Percentiles rank a stretch among this genome's conserved stretches.
Conservation (phyloP, 2,329 filamentous ascomycete genomes). For the Trichoderma citrinoviride region DNA sequence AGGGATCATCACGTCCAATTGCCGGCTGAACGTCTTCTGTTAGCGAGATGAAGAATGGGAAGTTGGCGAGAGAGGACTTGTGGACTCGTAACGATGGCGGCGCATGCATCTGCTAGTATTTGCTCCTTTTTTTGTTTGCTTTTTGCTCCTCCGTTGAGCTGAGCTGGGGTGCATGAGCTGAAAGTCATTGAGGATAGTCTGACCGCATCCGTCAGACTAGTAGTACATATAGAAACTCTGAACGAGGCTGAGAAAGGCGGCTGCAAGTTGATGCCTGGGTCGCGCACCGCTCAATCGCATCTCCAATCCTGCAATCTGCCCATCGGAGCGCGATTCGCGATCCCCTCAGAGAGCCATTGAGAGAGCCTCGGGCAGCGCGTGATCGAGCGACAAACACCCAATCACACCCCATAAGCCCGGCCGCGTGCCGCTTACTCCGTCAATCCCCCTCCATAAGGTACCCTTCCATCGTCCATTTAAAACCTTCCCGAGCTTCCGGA, state of each 20-base stretch:
- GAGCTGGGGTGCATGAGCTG: too few relatives aligned
- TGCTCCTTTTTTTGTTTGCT: background rate
- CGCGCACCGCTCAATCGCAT: background rate
- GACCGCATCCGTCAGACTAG: constrained; percentile 11
- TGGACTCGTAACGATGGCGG: background rate
- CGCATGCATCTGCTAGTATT: background rate
- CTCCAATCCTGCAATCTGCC: background rate
- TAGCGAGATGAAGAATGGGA: background rate
- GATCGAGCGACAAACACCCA: background rate
- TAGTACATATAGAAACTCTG: background rate
- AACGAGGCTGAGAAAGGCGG: background rate
- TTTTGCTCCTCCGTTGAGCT: background rate
- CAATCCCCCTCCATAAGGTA: too few relatives aligned
- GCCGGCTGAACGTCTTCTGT: background rate
- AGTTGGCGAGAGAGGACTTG: background rate
- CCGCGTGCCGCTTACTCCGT: constrained; percentile 17
- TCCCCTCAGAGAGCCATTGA: background rate
- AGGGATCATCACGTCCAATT: background rate
- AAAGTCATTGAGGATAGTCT: background rate
- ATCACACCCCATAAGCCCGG: constrained; percentile 7
- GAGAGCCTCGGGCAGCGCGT: background rate
- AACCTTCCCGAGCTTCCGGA: constrained; percentile 17
- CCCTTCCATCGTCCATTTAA: background rate
- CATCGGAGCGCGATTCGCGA: too few relatives aligned
- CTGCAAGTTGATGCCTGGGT: background rate